Evolutionary conservation across 1,284 basidiomycete species (phyloP), one percentile per base, ranked within the genome.

Genomic region (Coniophora puteana): DNA sequence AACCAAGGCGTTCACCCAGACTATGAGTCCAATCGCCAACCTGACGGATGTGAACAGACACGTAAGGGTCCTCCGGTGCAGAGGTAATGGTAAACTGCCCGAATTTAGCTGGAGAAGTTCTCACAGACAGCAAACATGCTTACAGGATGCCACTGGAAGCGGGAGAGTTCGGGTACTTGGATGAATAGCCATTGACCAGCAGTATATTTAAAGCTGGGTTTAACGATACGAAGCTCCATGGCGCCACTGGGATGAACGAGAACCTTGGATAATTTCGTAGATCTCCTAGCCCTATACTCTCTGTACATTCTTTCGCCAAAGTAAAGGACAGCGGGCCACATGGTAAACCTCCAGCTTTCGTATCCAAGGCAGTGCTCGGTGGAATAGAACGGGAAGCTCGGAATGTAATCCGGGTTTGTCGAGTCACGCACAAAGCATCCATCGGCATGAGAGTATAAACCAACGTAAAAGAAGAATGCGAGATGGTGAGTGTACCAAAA

Each of bases 401-500:
- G 4, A 43, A 67, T 80, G 57, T 77, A 81, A 46, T 81, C 86
- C 8, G 89, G 88, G 17, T 81, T 61, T 11, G 70, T 68, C 4
- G 77, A 73, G 55, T 93, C 89, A 44, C 92, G 89, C 39, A 94
- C 92, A 65, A 94, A 94, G 64, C 91, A 94, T 13, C 91, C 92
- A 40, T 86, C 89, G 4, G 92, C 90, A 61, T 94, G 91, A 7
- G 88, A 76, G 65, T 88, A 93, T 38, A 93, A 74, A 21, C 78
- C 85, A 46, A 93, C 72, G 83, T 91, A 88, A 70, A 91, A 92
- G 72, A 93, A 91, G 72, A 91, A 89, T 8, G 89, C 90, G 33
- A 92, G 77, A 54, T 93, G 90, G 51, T 93, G 89, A 17, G 89
- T 92, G 63, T 91, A 93, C 91, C 90, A 93, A 70, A 94, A 94